These are phyloP conservation scores for Venturia aucupariae DNA, from an alignment of 2,329 filamentous ascomycete genomes.

Conservation along the genomic window DNA sequence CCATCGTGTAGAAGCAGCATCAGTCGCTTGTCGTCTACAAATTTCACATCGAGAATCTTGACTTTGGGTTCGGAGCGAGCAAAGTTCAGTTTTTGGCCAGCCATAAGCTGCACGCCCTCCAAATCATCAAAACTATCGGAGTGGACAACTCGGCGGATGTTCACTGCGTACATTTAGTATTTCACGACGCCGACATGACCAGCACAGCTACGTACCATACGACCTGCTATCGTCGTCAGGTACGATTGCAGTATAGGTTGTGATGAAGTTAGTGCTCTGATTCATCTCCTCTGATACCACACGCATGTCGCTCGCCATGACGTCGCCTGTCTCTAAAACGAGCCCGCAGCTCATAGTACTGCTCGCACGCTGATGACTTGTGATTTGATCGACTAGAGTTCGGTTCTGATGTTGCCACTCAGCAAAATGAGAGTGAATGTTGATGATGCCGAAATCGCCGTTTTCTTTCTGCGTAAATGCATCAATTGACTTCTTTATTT, in stretches of 20 bases:
- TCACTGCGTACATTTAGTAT: constrained; percentile 15
- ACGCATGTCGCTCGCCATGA: constrained; percentile 43
- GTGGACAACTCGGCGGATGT: constrained; percentile 28
- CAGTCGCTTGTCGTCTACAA: constrained; percentile 53
- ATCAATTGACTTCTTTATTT: constrained; percentile 7
- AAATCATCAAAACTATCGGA: constrained; percentile 32
- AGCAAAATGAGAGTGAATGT: constrained; percentile 11
- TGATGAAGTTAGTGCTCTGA: constrained; percentile 22
- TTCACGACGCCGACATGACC: background rate
- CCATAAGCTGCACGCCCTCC: constrained; percentile 22
- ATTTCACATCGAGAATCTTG: constrained; percentile 54
- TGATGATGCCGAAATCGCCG: background rate
- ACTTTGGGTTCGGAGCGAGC: constrained; percentile 20
- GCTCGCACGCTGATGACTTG: constrained; percentile 38
- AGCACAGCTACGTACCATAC: background rate
- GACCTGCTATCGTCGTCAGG: background rate
- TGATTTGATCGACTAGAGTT: constrained; percentile 28
- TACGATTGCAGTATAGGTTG: constrained; percentile 21
- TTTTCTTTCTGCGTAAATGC: background rate
- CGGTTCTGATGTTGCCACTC: constrained; percentile 9
- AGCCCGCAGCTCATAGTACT: constrained; percentile 60
- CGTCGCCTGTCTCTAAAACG: constrained; percentile 33
- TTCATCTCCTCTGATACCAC: constrained; percentile 42
- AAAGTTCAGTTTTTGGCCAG: constrained; percentile 47
- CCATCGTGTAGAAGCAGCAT: constrained; percentile 46